Conservation (phyloP, 305 asterid species). For the Fraxinus baroniana region DNA sequence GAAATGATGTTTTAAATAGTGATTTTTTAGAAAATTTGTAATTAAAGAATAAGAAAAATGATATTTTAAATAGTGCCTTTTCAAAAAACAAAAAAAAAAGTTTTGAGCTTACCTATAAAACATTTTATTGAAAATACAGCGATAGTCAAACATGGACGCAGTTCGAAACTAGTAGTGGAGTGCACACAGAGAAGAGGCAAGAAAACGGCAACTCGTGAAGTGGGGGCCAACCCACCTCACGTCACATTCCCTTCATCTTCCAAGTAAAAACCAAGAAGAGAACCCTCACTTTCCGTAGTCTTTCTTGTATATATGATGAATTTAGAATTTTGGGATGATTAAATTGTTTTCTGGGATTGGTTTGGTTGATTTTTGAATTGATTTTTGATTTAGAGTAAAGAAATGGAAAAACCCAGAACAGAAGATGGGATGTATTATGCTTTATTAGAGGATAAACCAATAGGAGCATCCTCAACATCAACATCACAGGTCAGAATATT, state of each 20-base stretch:
- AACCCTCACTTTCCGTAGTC: neutral
- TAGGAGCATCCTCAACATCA: neutral
- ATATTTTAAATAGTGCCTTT: too few relatives aligned
- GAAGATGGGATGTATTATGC: neutral
- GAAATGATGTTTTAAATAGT: too few relatives aligned
- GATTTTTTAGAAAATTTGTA: too few relatives aligned
- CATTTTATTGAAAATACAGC: too few relatives aligned
- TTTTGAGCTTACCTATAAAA: too few relatives aligned
- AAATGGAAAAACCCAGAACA: slow-evolving; percentile 1
- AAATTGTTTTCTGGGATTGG: neutral
- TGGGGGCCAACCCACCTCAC: neutral
- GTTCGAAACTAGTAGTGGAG: neutral
- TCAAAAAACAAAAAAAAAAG: too few relatives aligned
- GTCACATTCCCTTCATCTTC: neutral
- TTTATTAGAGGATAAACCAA: neutral
- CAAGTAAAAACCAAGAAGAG: neutral
- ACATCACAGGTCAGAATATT: slow-evolving; percentile 2
- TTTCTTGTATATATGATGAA: neutral
- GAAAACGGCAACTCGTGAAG: neutral
- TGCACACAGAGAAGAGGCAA: neutral
- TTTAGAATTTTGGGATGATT: neutral
- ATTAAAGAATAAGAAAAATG: too few relatives aligned
- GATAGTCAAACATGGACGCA: too few relatives aligned
- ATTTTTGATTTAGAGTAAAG: neutral
- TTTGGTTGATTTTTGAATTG: neutral